These are phyloP conservation scores for Spiromastix sp. DNA, from an alignment of 2,329 filamentous ascomycete species.

Conservation along the genomic window DNA sequence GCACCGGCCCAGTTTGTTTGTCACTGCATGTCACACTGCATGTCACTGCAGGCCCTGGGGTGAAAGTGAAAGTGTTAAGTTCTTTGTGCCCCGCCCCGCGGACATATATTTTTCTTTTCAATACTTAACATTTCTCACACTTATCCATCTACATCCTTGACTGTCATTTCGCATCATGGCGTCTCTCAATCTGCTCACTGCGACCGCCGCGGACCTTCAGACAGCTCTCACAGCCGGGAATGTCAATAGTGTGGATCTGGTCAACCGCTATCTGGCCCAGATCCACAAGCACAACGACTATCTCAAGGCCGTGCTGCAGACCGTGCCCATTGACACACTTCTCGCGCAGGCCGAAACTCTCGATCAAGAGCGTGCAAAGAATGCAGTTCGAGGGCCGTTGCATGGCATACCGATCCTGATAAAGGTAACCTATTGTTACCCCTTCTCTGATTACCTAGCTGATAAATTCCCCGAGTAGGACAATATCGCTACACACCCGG, in stretches of 20 bases:
- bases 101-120: too few species aligned
- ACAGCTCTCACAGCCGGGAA: background rate
- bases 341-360: too few species aligned
- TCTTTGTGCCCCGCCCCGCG: too few species aligned
- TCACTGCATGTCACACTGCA: too few species aligned
- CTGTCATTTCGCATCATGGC: too few species aligned
- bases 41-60: too few species aligned
- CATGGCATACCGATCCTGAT: constrained; percentile 27
- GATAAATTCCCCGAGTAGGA: constrained; percentile 14
- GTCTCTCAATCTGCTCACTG: too few species aligned
- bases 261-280: background rate
- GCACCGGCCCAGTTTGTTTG: too few species aligned
- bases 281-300: constrained; percentile 2
- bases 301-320: constrained; percentile 1
- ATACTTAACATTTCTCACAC: too few species aligned
- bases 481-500: constrained; percentile 20
- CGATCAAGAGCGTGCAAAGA: constrained; percentile 8
- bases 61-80: too few species aligned
- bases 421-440: constrained; percentile 16
- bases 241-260: constrained; percentile 1
- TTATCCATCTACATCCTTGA: too few species aligned
- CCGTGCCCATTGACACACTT: background rate
- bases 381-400: constrained; percentile 19
- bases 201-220: too few species aligned
- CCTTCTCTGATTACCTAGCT: background rate